Conservation (phyloP, 352 stramenopile genomes). For the Globisporangium nagaii region DNA sequence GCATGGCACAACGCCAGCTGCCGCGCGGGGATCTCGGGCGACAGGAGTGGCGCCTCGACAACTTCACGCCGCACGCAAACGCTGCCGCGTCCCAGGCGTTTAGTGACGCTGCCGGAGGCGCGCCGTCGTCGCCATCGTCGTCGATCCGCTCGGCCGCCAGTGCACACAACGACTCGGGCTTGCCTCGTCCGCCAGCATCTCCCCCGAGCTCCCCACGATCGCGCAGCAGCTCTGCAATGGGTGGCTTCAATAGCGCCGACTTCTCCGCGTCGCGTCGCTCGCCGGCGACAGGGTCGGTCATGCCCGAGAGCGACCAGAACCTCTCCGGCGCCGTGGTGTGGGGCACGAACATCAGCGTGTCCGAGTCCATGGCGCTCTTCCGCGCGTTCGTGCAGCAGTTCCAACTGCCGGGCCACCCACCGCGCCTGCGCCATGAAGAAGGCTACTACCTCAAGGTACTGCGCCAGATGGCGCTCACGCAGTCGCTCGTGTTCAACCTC, state of each 20-base stretch:
- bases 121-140: slow-evolving; percentile 34
- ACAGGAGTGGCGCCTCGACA: slow-evolving; percentile 70
- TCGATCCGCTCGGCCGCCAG: slow-evolving; percentile 32
- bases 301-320: slow-evolving; percentile 32
- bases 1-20: slow-evolving; percentile 74
- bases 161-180: slow-evolving; percentile 17
- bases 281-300: slow-evolving; percentile 11
- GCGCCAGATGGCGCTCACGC: slow-evolving; percentile 66
- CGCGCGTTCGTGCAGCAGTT: slow-evolving; percentile 88
- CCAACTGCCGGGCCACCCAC: slow-evolving; percentile 25
- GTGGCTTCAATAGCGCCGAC: slow-evolving; percentile 14
- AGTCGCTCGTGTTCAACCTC: slow-evolving; percentile 87
- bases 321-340: slow-evolving; percentile 87
- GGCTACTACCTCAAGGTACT: slow-evolving; percentile 80
- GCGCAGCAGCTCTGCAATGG: slow-evolving; percentile 14
- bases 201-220: slow-evolving; percentile 64
- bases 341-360: slow-evolving; percentile 92
- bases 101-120: slow-evolving; percentile 7
- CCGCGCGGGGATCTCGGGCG: slow-evolving; percentile 72
- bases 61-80: slow-evolving; percentile 22
- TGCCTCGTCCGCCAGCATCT: slow-evolving; percentile 56
- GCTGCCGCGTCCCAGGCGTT: slow-evolving; percentile 14
- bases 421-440: slow-evolving; percentile 25
- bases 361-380: slow-evolving; percentile 90
- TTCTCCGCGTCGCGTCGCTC: slow-evolving; percentile 32